Base-by-base conservation (phyloP, 495 filamentous ascomycete species). In the Tuber magnatum region DNA sequence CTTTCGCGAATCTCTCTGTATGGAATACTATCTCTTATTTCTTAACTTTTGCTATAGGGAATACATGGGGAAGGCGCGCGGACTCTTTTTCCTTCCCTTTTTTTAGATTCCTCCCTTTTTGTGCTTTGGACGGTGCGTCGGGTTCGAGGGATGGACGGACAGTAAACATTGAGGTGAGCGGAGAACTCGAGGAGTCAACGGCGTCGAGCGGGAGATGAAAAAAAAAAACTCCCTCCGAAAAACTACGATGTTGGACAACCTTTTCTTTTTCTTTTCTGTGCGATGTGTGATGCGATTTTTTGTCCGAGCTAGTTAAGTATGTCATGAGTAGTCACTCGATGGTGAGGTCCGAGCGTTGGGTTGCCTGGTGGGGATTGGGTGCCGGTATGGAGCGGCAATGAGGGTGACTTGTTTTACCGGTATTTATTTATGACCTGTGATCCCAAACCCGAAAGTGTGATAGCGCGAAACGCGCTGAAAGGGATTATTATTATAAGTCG, bases 21-120 rank as follows among this genome's bases (percentile, higher is more conserved):
- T 65, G 28, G 56, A 35, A 35, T 18, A 65, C 35, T 65, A 18
- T 1, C 56, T 65, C 14, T 65, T 65, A 18, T 65, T 65, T 35
- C 56, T 65, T 65, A 32, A 32, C 28, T 8, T 35, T 18, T 65
- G 28, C 28, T 35, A 35, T 65, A 65, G 56, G 56, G 56, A 28
- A 35, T 65, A 65, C 56, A 65, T 32, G 56, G n/a, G 28, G 56
- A 65, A 65, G 56, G 56, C 56, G 56, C 16, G 56, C 56, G 28
- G 56, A 28, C 32, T 65, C 56, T 32, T 61, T 61, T 61, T 61
- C 28, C 28, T 61, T 65, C 56, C 56, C 51, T 61, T 61, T 61
- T 61, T 61, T 65, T 65, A 65, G 56, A 65, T 35, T 65, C 28
- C n/a, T 35, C 56, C 56, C 56, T 65, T 65, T 65, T 65, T 65